phyloP scores from a whole-genome alignment of 352 stramenopile genomes.

The Phytophthora vignae region DNA sequence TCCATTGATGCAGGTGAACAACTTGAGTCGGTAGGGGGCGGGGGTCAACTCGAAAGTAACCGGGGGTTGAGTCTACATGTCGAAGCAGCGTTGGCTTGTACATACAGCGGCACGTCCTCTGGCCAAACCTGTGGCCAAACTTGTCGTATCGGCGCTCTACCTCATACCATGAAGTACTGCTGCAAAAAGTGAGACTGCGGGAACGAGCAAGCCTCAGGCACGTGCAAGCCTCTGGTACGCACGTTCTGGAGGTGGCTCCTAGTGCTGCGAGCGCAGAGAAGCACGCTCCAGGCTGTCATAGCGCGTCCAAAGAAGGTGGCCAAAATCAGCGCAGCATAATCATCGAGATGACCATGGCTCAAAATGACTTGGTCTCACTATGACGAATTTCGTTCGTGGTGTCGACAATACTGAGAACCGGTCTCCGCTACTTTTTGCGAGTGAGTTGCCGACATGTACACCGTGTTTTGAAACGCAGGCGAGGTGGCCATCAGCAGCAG shows the following conservation, averaged over 20 bases:
- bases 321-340: constrained; percentile 2
- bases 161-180: no score
- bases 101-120: no score
- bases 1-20: background rate
- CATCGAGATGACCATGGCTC: background rate
- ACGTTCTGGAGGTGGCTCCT: background rate
- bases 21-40: background rate
- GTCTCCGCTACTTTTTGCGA: constrained; percentile 11
- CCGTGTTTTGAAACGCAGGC: constrained; percentile 16
- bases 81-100: no score
- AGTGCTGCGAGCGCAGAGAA: constrained; percentile 1
- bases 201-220: no score
- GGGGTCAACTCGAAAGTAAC: background rate
- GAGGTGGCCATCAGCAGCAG: constrained; percentile 21
- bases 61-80: no score
- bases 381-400: background rate
- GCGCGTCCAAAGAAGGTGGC: background rate
- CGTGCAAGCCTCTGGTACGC: background rate
- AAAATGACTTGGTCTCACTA: constrained; percentile 16
- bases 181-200: background rate
- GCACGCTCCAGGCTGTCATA: background rate
- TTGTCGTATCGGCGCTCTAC: no score
- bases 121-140: no score
- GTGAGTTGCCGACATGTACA: constrained; percentile 7
- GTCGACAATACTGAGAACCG: background rate